Evolutionary conservation across 75 land plant genomes (phyloP), one percentile per base, ranked within the genome.

Genomic region (Pseudotsuga menziesii): DNA sequence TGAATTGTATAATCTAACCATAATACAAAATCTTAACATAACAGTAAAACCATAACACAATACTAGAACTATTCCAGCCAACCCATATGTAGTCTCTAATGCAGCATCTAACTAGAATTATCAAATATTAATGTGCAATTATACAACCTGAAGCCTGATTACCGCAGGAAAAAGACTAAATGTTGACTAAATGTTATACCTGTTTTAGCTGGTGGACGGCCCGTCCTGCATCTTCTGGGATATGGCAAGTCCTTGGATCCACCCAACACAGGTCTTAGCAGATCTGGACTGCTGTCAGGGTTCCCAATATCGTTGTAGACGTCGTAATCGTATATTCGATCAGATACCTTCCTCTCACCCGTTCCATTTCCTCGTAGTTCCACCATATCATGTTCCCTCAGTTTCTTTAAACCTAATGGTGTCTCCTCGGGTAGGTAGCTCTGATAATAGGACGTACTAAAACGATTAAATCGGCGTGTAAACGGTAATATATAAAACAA

Each of bases 311-410:
- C 94, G 73, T 92, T 90, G 76, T 92, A 92, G 2, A 72, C 73
- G 27, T 80, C 90, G 61, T 92, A 92, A 57, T 90, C 94, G 60
- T 92, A 90, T 16, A 90, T 87, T 22, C 90, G 83, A 13, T 92
- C 92, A 0, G 1, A 23, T 1, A 3, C 20, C 58, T 86, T 79
- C 19, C 90, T 77, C 54, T 79, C 78, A 20, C 87, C 91, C 56
- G 26, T 69, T 7, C 88, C 90, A 73, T 73, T 73, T 9, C 94
- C 94, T 64, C 88, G 63, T 1, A 86, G 60, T 20, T 36, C 39
- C 19, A 61, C 54, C 2, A 92, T 85, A 22, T 86, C 89, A 67
- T 54, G 61, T 23, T 67, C 81, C 74, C 89, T 81, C 13, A 77
- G 63, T 27, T 27, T 23, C 74, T 35, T 77, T 55, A 84, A 58